Conservation (phyloP, 768 basidiomycete species). For the Hirschioporus abietinus region DNA sequence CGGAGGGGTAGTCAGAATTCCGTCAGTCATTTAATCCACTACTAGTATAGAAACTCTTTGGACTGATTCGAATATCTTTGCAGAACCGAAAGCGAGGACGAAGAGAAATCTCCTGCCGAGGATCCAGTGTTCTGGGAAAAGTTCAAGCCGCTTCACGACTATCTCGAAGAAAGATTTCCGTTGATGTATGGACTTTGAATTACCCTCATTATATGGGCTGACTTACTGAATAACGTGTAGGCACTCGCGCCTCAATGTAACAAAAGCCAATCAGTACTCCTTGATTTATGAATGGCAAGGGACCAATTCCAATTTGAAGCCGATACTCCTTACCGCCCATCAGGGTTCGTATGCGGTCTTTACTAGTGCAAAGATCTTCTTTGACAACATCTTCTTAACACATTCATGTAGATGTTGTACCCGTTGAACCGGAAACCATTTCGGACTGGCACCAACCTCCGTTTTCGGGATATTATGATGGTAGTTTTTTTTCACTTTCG, state of each 20-base stretch:
- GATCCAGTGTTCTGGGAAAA: constrained; percentile 29
- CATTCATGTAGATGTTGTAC: constrained; percentile 27
- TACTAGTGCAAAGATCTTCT: no score
- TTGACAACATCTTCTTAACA: background rate
- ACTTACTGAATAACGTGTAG: constrained; percentile 25
- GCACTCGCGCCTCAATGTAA: constrained; percentile 50
- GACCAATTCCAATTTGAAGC: constrained; percentile 52
- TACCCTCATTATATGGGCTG: background rate
- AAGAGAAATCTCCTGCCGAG: constrained; percentile 20
- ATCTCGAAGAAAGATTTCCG: constrained; percentile 35
- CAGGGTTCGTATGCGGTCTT: constrained; percentile 38
- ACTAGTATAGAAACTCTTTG: background rate
- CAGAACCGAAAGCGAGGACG: constrained; percentile 26
- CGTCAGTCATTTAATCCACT: constrained; percentile 14
- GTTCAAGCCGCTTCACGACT: constrained; percentile 27
- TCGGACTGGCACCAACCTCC: constrained; percentile 30
- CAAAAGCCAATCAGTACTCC: constrained; percentile 72
- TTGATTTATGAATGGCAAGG: constrained; percentile 72
- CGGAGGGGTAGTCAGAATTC: constrained; percentile 31
- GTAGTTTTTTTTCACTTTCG: constrained; percentile 13
- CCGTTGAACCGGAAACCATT: constrained; percentile 25
- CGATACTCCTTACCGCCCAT: constrained; percentile 60
- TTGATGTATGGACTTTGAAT: constrained; percentile 26
- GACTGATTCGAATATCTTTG: background rate
- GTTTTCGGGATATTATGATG: constrained; percentile 26